These are phyloP conservation scores for Candida rishiriensis DNA, from an alignment of 805 yeast genomes.

Conservation along the genomic window DNA sequence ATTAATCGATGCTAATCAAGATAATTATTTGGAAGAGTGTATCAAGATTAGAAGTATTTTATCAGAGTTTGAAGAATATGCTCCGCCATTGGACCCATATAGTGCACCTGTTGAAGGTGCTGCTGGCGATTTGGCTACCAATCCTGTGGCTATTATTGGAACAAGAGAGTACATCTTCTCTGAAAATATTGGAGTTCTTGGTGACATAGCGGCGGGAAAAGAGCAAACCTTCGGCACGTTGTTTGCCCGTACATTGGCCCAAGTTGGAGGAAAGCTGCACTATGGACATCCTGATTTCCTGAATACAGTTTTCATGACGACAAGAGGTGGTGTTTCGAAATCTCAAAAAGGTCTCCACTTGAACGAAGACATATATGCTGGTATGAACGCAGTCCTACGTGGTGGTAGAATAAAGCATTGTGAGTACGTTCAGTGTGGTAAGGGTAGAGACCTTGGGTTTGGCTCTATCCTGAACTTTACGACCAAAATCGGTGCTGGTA, in stretches of 20 bases:
- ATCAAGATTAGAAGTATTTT: conserved; percentile 69
- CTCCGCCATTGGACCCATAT: conserved; percentile 24
- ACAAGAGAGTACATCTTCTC: conserved; percentile 82
- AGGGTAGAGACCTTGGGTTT: conserved; percentile 82
- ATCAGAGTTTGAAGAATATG: conserved; percentile 67
- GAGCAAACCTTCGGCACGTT: conserved; percentile 86
- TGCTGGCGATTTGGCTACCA: conserved; percentile 19
- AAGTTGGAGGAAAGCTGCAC: conserved; percentile 77
- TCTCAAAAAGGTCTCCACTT: conserved; percentile 80
- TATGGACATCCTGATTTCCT: conserved; percentile 87
- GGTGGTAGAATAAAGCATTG: conserved; percentile 85
- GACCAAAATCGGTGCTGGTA: conserved; percentile 83
- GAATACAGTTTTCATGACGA: conserved; percentile 71
- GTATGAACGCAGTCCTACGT: conserved; percentile 71
- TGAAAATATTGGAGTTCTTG: conserved; percentile 75
- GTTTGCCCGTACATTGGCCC: conserved; percentile 77
- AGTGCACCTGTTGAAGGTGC: conserved; percentile 9
- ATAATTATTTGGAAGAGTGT: conserved; percentile 78
- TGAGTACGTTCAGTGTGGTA: conserved; percentile 82
- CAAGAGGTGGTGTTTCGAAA: conserved; percentile 84
- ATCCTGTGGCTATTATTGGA: conserved; percentile 79
- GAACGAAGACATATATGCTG: conserved; percentile 84
- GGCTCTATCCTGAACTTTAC: conserved; percentile 79
- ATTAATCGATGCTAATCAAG: conserved; percentile 80
- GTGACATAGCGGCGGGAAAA: conserved; percentile 85